phyloP scores from a whole-genome alignment of 257 asterid genomes.

The Thymus mandschuricus region DNA sequence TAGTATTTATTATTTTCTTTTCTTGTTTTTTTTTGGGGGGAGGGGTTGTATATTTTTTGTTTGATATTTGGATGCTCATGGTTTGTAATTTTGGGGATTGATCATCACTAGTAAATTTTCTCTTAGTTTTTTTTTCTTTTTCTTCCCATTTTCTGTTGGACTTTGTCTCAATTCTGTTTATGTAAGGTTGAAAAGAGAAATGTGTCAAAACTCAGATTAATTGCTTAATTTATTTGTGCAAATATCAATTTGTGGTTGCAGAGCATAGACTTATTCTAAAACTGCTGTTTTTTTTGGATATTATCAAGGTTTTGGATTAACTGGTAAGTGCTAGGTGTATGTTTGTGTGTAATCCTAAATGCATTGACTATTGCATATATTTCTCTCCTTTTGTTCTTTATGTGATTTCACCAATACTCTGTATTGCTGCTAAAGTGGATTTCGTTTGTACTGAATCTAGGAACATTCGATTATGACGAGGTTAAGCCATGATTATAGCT shows the following conservation, averaged over 20 bases:
- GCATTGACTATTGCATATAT: neutral
- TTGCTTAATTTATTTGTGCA: conserved; percentile 13
- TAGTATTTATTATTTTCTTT: no score
- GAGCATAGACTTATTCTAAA: conserved; percentile 34
- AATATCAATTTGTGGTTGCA: neutral
- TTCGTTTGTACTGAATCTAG: conserved; percentile 30
- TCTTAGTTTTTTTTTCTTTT: neutral
- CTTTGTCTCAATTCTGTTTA: neutral
- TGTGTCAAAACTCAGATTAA: conserved; percentile 29
- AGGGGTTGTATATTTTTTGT: neutral
- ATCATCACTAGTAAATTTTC: conserved; percentile 1
- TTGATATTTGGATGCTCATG: conserved; percentile 7
- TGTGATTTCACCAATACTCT: no score
- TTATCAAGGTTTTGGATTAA: conserved; percentile 14
- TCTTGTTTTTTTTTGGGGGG: neutral
- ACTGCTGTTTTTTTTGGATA: conserved; percentile 26
- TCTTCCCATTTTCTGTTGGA: neutral
- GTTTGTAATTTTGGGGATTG: conserved; percentile 19
- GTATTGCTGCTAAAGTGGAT: conserved; percentile 21
- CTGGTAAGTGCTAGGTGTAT: conserved; percentile 19
- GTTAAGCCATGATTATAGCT: conserved; percentile 63
- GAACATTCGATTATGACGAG: conserved; percentile 59
- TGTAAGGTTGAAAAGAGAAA: conserved; percentile 27
- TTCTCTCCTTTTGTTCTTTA: no score
- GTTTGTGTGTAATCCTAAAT: neutral